Base-by-base conservation (phyloP, 805 yeast genomes). In the Pichia sporocuriosa region DNA sequence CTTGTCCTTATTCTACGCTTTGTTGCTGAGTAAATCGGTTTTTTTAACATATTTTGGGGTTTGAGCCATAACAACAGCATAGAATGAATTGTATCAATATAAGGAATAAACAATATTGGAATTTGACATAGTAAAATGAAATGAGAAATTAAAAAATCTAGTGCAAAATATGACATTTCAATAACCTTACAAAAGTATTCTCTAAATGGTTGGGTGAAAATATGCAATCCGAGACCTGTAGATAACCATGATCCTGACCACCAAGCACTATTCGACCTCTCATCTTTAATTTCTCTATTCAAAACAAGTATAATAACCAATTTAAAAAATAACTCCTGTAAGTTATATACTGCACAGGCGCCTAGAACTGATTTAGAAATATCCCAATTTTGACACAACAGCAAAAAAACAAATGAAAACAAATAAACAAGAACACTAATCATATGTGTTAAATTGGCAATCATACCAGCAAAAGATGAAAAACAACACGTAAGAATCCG, bases 181-280 rank as follows among this genome's bases (percentile, higher is more conserved):
- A 73, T 70, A 1, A 73, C 60, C 51, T 83, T 83, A 43, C 85
- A 80, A 19, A 74, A 42, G 39, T 65, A 74, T 54, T 82, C 90
- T 51, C 90, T 62, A 3, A 70, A 45, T 1, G 88, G 88, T 47
- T 81, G 88, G 3, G 79, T 63, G 6, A 81, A 39, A 0, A 75
- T 63, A 35, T 71, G 58, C 76, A 81, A 75, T 0, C 88, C 86
- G 34, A 81, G 64, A 0, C 79, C 79, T 0, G 79, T 69, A 12
- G 69, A 69, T 35, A 72, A 53, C 90, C 90, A 83, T 42, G 70
- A 75, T 0, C 89, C 88, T 10, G 85, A 73, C 88, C 89, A 83
- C 86, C 87, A 81, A 2, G 89, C 81, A 28, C 73, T 57, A 51
- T 81, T 84, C 0, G 84, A 62, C 34, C 66, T 70, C 47, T 73